These are phyloP conservation scores for Emydomyces testavorans DNA, from an alignment of 2,329 filamentous ascomycete species.

Conservation along the genomic window DNA sequence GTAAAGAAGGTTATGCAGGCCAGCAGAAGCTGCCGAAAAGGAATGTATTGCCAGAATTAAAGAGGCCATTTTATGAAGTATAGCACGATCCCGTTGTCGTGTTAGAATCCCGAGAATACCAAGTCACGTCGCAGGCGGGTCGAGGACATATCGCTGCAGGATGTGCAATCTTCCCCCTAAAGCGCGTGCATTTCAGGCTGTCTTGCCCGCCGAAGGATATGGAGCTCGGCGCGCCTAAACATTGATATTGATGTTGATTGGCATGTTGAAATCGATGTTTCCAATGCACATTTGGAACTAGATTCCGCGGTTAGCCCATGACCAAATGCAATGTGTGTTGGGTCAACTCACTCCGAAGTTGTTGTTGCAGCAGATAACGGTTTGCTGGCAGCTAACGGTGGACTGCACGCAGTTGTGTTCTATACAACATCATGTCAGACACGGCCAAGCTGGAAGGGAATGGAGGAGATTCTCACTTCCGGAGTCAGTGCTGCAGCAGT, in stretches of 20 bases:
- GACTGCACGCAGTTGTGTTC: conserved; percentile 13
- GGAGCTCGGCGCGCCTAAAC: neutral
- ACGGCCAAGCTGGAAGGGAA: neutral
- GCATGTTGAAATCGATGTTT: conserved; percentile 17
- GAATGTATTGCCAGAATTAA: conserved; percentile 2
- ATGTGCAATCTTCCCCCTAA: neutral
- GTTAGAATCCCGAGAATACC: neutral
- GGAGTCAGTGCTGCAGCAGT: conserved; percentile 12
- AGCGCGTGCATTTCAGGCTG: conserved; percentile 1
- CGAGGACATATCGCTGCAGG: neutral
- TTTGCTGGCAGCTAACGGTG: conserved; percentile 12
- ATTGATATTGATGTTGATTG: conserved; percentile 16
- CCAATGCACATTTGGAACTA: conserved; percentile 17
- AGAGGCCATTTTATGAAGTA: neutral
- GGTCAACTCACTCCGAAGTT: conserved; percentile 13
- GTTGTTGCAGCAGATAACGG: conserved; percentile 16
- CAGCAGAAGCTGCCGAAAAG: conserved; percentile 1
- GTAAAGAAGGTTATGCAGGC: neutral
- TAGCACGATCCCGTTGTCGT: neutral
- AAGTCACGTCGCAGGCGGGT: neutral
- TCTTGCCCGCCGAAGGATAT: neutral
- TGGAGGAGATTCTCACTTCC: conserved; percentile 9
- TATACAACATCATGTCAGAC: neutral
- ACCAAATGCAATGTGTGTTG: neutral
- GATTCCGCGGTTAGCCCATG: neutral